These are phyloP conservation scores for Cladorrhinum sp. DNA, from an alignment of 2,329 filamentous ascomycete species.

Conservation along the genomic window DNA sequence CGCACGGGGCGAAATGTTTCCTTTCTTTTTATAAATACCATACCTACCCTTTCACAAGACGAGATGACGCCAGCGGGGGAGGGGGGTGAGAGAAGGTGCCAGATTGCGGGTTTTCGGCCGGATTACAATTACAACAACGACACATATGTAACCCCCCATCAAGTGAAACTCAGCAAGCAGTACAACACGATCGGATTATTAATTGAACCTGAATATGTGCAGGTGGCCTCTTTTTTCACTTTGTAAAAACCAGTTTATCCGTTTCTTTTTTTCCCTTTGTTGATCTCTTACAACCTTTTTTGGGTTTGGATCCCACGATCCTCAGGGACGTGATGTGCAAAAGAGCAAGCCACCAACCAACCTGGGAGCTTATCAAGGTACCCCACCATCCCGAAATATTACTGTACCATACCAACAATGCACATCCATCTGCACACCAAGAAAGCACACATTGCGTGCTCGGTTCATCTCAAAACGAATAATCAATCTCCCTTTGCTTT, in stretches of 20 bases:
- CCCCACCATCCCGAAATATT: not conserved
- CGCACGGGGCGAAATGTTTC: not conserved
- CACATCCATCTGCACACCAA: too few relatives aligned
- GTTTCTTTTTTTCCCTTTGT: not conserved
- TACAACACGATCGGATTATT: not conserved
- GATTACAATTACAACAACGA: not conserved
- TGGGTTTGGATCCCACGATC: not conserved
- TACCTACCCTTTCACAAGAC: too few relatives aligned
- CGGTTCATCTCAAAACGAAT: not conserved
- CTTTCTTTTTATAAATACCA: not conserved
- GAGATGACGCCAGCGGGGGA: slow-evolving; percentile 1
- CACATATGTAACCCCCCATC: not conserved
- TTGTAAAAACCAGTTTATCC: not conserved
- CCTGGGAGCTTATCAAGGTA: not conserved
- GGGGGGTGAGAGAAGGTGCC: not conserved
- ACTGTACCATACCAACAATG: not conserved
- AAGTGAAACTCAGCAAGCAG: not conserved
- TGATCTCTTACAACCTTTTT: not conserved
- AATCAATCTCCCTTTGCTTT: not conserved
- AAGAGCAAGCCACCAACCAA: not conserved
- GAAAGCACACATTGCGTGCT: not conserved
- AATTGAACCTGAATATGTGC: not conserved
- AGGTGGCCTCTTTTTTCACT: not conserved
- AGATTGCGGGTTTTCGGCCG: slow-evolving; percentile 6
- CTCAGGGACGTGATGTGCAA: not conserved